These are phyloP conservation scores for Glycine tomentella DNA, from an alignment of 306 rosid genomes.

Conservation along the genomic window DNA sequence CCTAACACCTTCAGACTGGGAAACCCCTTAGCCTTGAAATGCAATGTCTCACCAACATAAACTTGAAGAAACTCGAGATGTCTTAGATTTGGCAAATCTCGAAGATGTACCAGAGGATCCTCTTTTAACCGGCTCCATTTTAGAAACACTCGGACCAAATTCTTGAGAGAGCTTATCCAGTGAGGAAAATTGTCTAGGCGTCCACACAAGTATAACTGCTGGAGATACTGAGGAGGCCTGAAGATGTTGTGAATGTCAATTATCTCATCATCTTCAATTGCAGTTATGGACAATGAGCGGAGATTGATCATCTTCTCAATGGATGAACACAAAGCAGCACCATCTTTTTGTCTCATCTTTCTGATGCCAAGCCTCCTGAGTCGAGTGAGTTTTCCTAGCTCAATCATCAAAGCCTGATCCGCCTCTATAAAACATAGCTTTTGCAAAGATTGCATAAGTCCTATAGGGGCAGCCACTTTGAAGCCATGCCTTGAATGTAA, in stretches of 20 bases:
- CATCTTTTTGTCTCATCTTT: constrained; percentile 54
- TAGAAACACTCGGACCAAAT: constrained; percentile 43
- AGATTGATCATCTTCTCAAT: constrained; percentile 58
- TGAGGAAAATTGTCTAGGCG: constrained; percentile 58
- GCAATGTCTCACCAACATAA: constrained; percentile 58
- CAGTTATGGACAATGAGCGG: constrained; percentile 47
- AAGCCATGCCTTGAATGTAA: constrained; percentile 58
- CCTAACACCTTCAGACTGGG: constrained; percentile 70
- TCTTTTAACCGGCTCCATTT: constrained; percentile 58
- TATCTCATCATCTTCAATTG: constrained; percentile 51
- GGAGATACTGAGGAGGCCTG: constrained; percentile 57
- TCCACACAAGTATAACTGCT: constrained; percentile 52
- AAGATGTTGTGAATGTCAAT: constrained; percentile 57
- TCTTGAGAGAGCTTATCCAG: constrained; percentile 52
- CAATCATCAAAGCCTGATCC: constrained; percentile 52
- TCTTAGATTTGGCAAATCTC: constrained; percentile 56
- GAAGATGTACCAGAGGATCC: constrained; percentile 56
- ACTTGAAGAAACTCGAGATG: constrained; percentile 64
- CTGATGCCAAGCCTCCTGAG: constrained; percentile 58
- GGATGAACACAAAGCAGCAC: constrained; percentile 56
- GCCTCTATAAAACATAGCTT: constrained; percentile 66
- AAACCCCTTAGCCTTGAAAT: constrained; percentile 60
- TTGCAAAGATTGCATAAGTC: constrained; percentile 56
- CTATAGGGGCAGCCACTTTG: constrained; percentile 52
- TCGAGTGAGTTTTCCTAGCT: constrained; percentile 58